These are phyloP conservation scores for Trichoderma endophyticum DNA, from an alignment of 2,329 filamentous ascomycete genomes.

Conservation along the genomic window DNA sequence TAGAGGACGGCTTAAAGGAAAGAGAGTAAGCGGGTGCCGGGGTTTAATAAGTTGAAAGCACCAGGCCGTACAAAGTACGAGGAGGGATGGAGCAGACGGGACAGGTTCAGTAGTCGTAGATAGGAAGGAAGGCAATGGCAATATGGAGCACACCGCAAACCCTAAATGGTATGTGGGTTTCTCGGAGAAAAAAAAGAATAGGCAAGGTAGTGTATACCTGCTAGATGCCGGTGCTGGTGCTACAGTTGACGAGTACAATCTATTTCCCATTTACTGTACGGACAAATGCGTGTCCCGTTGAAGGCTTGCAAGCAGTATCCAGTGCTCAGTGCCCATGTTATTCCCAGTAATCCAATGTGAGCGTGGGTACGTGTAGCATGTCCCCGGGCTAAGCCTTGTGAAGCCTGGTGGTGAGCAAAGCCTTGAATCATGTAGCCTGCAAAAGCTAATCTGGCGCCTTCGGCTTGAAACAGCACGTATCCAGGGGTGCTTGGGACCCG, in stretches of 20 bases:
- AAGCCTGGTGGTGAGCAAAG: constrained; percentile 6
- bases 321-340: constrained; percentile 3
- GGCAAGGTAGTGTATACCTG: not conserved
- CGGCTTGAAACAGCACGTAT: constrained; percentile 13
- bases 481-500: constrained; percentile 8
- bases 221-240: not conserved
- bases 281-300: not conserved
- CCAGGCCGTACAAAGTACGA: not conserved
- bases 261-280: not conserved
- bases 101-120: not conserved
- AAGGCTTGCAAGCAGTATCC: not conserved
- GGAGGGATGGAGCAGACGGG: not conserved
- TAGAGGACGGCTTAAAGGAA: not conserved
- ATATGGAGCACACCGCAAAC: not conserved
- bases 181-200: not conserved
- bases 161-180: not conserved
- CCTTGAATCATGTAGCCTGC: constrained; percentile 15
- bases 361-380: not conserved
- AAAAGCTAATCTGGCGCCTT: constrained; percentile 13
- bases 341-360: not conserved
- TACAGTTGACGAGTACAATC: not conserved
- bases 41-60: not conserved
- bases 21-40: not conserved
- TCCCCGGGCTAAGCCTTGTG: constrained; percentile 12
- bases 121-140: not conserved